Evolutionary conservation across 73 alveolate species (phyloP).

Genomic region (Blepharisma japonicum): DNA sequence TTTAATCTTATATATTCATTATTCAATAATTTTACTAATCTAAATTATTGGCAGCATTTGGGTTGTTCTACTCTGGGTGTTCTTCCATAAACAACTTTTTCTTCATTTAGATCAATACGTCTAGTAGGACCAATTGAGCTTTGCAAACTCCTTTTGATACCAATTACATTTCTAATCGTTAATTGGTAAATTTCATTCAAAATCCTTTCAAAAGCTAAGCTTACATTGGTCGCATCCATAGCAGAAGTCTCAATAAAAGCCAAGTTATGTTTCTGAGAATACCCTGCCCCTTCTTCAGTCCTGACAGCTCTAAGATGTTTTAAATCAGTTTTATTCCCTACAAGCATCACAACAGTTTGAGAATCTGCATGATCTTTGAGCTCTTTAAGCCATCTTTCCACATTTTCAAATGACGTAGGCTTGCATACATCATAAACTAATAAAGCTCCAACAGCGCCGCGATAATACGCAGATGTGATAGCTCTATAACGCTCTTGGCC

Average conservation of each 20-base stretch:
- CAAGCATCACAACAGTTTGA: not conserved
- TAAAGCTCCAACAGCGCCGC: constrained; percentile 75
- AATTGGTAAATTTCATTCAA: constrained; percentile 1
- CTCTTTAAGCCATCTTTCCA: constrained; percentile 72
- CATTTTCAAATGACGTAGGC: constrained; percentile 50
- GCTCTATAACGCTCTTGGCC: constrained; percentile 73
- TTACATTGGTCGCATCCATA: not conserved
- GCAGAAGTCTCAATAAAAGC: constrained; percentile 33
- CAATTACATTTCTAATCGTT: too few relatives aligned
- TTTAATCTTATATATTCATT: too few relatives aligned
- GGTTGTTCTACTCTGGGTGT: too few relatives aligned
- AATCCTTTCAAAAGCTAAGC: not conserved
- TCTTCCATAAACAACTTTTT: too few relatives aligned
- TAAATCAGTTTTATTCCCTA: constrained; percentile 29
- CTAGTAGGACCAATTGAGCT: too few relatives aligned
- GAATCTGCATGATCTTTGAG: constrained; percentile 30
- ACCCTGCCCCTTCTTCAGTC: constrained; percentile 12
- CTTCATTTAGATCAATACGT: too few relatives aligned
- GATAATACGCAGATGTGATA: constrained; percentile 61
- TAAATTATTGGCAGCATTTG: too few relatives aligned
- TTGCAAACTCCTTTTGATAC: too few relatives aligned
- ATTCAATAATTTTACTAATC: too few relatives aligned
- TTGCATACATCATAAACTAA: constrained; percentile 77
- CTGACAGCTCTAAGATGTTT: constrained; percentile 25
- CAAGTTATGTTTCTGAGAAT: constrained; percentile 16